Evolutionary conservation across 805 yeast genomes (phyloP), one percentile per base, ranked within the genome.

Genomic region (Cyberlindnera maclurae): DNA sequence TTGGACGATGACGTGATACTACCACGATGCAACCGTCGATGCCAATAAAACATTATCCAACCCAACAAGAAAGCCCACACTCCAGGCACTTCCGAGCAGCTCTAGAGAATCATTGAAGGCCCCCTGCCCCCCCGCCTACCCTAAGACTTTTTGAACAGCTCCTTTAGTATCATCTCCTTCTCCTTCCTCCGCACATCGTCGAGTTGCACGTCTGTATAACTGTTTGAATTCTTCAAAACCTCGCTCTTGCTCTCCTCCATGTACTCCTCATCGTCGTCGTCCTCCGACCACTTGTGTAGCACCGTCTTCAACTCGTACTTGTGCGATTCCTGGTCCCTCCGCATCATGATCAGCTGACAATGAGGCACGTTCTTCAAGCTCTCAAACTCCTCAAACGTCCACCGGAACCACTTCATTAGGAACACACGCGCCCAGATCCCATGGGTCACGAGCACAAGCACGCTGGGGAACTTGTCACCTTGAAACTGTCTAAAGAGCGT

Each of bases 401-500:
- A 89, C 41, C 95, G 67, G 57, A 78, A 89, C 96, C 96, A 89
- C 52, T 88, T 84, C 88, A 88, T 87, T 31, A 89, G 60, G 51
- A 89, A 89, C 8, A 89, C 97, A 30, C 97, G 67, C 4, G 94
- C 83, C 90, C 95, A 87, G 12, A 89, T 85, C 9, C 97, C 97
- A 58, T 89, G 97, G 4, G 95, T 83, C 30, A 89, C 96, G 31
- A 89, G 63, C 3, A 89, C 87, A 29, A 87, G 69, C 15, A 88
- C 82, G 42, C 76, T 75, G n/a, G 96, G 88, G 55, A 85, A 84
- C 49, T 75, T 70, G 13, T 73, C 79, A 33, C 66, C 58, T 43
- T 75, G 75, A 54, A 89, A 88, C 57, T 84, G 93, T 34, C 97
- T 68, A 55, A 81, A 86, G 29, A 89, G 60, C 1, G 95, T 77